Conservation (phyloP, 345 rosid species). For the Xanthoceras sorbifolium region DNA sequence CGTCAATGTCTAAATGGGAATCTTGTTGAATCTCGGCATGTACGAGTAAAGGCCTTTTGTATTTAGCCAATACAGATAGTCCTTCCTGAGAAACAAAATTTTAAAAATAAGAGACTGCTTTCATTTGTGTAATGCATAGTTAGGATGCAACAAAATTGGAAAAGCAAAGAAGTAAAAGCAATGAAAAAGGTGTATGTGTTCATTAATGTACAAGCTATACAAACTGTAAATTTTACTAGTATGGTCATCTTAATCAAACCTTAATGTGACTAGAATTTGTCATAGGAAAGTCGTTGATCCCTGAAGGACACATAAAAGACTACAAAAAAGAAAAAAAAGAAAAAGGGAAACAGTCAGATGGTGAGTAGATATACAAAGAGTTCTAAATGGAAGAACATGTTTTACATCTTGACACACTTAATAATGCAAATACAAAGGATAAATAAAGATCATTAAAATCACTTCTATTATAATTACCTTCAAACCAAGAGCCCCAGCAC, state of each 20-base stretch:
- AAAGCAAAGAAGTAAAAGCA: too few species aligned
- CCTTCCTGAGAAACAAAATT: slow-evolving; percentile 64
- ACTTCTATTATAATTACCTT: slow-evolving; percentile 52
- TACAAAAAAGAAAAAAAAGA: slow-evolving; percentile 37
- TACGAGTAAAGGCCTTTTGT: slow-evolving; percentile 84
- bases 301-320: slow-evolving; percentile 99
- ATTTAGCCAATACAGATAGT: slow-evolving; percentile 72
- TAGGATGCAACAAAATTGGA: too few species aligned
- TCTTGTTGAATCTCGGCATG: slow-evolving; percentile 78
- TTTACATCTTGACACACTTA: not conserved
- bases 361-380: not conserved
- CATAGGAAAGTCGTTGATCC: slow-evolving; percentile 96
- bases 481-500: slow-evolving; percentile 89
- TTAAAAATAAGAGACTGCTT: not conserved
- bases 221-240: slow-evolving; percentile 17
- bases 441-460: not conserved
- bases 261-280: slow-evolving; percentile 81
- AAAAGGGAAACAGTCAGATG: slow-evolving; percentile 19
- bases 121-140: too few species aligned
- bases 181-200: too few species aligned
- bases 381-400: not conserved
- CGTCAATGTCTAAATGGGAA: slow-evolving; percentile 35
- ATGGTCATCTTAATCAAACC: slow-evolving; percentile 38
- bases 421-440: not conserved
- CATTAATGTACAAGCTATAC: too few species aligned